Percentiles rank a stretch among this genome's conserved stretches.
These are phyloP conservation scores for Colletotrichum tanaceti DNA, from an alignment of 2,329 filamentous ascomycete species.

Conservation along the genomic window DNA sequence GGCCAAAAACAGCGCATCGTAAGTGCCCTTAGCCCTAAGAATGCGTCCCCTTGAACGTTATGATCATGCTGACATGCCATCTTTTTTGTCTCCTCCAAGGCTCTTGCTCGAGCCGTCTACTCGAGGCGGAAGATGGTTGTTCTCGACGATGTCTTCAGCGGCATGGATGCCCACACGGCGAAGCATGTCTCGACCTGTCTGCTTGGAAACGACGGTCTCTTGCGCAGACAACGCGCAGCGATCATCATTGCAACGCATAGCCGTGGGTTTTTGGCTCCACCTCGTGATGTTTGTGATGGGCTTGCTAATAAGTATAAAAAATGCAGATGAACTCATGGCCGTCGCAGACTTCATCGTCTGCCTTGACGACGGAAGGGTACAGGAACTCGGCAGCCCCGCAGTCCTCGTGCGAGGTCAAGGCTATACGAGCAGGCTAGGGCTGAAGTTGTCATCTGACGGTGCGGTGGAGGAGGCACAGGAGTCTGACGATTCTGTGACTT, in stretches of 20 bases:
- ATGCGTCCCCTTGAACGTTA: background rate
- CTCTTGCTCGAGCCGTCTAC: constrained; percentile 25
- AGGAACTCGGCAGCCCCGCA: constrained; percentile 7
- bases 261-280: constrained; percentile 5
- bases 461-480: background rate
- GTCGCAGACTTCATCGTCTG: constrained; percentile 16
- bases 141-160: constrained; percentile 34
- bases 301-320: no score
- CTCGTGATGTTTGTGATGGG: background rate
- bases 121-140: constrained; percentile 12
- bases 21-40: background rate
- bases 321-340: constrained; percentile 21
- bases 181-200: constrained; percentile 7
- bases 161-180: constrained; percentile 27
- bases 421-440: constrained; percentile 9
- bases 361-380: constrained; percentile 9
- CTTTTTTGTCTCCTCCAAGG: background rate
- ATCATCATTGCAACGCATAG: constrained; percentile 23
- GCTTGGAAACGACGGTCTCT: constrained; percentile 2
- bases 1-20: constrained; percentile 37
- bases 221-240: background rate
- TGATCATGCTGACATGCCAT: background rate
- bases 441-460: background rate
- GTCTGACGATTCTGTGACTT: background rate
- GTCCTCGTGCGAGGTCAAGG: background rate